Evolutionary conservation across 768 basidiomycete species (phyloP).

Genomic region (Pholiota molesta): DNA sequence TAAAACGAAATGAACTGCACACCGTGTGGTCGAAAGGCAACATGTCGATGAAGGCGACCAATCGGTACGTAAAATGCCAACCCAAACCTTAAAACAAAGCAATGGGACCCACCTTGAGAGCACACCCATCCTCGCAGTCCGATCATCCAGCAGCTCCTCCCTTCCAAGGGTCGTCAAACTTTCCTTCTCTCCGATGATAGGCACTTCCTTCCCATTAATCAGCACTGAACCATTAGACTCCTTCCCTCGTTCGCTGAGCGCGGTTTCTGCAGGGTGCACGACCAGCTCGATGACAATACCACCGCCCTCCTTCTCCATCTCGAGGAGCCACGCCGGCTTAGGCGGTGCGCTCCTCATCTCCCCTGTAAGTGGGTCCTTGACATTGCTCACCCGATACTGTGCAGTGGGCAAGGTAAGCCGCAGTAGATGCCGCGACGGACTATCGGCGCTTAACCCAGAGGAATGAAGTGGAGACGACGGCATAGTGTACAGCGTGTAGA

Average conservation of each 20-base stretch:
- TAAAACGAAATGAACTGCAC: not conserved
- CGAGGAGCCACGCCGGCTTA: conserved; percentile 78
- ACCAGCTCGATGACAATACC: conserved; percentile 26
- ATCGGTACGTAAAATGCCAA: conserved; percentile 14
- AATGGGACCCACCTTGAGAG: conserved; percentile 61
- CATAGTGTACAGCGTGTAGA: conserved; percentile 68
- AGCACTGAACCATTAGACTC: conserved; percentile 37
- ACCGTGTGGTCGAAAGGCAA: conserved; percentile 4
- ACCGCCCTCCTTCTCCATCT: conserved; percentile 30
- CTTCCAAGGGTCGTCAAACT: conserved; percentile 69
- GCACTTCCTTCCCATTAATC: conserved; percentile 52
- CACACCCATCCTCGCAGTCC: conserved; percentile 64
- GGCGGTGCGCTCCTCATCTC: conserved; percentile 59
- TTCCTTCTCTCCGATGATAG: conserved; percentile 77
- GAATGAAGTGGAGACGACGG: conserved; percentile 85
- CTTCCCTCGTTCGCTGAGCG: conserved; percentile 27
- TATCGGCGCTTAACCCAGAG: conserved; percentile 54
- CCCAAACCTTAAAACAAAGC: conserved; percentile 13
- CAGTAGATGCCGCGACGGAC: conserved; percentile 74
- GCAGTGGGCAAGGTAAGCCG: conserved; percentile 82
- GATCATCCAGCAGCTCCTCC: conserved; percentile 77
- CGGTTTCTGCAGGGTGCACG: conserved; percentile 19
- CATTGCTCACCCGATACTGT: conserved; percentile 73
- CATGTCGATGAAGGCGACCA: not conserved
- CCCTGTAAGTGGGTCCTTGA: conserved; percentile 82